A percentile compares a stretch with the other conserved stretches of the same genome.
These are phyloP conservation scores for Pyrenophora seminiperda DNA, from an alignment of 2,329 filamentous ascomycete genomes.

Conservation along the genomic window DNA sequence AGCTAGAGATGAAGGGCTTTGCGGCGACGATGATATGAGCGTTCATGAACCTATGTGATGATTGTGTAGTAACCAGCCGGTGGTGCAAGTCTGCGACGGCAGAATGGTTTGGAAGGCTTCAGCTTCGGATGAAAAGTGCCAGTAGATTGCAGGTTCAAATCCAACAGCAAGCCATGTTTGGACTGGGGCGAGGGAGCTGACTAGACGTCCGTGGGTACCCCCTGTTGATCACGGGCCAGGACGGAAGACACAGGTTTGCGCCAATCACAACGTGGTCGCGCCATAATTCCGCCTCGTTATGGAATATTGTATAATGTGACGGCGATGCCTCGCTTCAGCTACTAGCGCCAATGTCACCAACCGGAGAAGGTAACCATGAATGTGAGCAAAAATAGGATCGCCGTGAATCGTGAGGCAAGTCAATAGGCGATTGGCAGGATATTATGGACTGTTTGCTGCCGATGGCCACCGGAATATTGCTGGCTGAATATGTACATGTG, in stretches of 20 bases:
- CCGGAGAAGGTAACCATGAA: conserved; percentile 18
- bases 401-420: conserved; percentile 12
- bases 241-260: background rate
- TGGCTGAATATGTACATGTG: conserved; percentile 16
- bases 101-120: too few relatives aligned
- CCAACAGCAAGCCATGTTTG: too few relatives aligned
- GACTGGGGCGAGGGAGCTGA: background rate
- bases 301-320: conserved; percentile 18
- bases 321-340: conserved; percentile 21
- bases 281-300: conserved; percentile 5
- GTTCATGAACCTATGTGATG: too few relatives aligned
- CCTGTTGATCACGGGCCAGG: conserved; percentile 5
- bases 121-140: too few relatives aligned
- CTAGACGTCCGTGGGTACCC: conserved; percentile 1
- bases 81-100: too few relatives aligned
- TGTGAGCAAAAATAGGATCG: conserved; percentile 15
- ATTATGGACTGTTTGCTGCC: conserved; percentile 6
- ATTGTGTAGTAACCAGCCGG: too few relatives aligned
- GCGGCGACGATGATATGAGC: too few relatives aligned
- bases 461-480: conserved; percentile 12
- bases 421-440: conserved; percentile 12
- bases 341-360: conserved; percentile 15
- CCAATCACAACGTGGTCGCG: conserved; percentile 12
- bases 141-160: background rate
- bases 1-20: too few relatives aligned